Evolutionary conservation across 2,329 filamentous ascomycete species (phyloP).

Genomic region (Elsinoe necatrix): DNA sequence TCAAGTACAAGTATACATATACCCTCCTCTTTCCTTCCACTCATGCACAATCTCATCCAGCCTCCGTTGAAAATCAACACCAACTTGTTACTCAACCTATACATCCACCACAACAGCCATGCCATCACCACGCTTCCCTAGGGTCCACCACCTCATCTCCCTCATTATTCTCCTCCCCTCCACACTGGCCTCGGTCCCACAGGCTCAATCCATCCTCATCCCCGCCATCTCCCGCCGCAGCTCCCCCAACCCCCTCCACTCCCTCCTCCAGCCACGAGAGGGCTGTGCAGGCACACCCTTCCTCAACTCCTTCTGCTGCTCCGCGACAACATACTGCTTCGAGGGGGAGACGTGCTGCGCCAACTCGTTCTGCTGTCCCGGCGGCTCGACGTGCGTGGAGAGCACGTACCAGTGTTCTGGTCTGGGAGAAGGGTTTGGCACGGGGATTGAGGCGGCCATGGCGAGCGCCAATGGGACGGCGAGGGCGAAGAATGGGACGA

Average conservation of each 20-base stretch:
- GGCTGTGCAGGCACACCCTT: background rate
- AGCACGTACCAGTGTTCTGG: conserved; percentile 1
- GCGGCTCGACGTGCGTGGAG: background rate
- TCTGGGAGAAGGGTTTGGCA: background rate
- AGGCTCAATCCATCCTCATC: background rate
- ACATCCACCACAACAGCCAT: too few species aligned
- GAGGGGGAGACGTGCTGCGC: background rate
- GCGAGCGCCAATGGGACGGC: too few species aligned
- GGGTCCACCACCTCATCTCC: too few species aligned
- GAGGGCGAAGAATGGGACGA: too few species aligned
- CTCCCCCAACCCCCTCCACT: background rate
- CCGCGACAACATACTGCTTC: background rate
- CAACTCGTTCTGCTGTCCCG: conserved; percentile 5
- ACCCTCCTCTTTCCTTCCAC: too few species aligned
- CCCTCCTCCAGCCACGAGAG: background rate
- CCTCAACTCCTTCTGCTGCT: conserved; percentile 10
- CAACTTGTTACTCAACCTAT: too few species aligned
- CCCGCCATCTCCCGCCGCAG: background rate
- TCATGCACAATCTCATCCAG: too few species aligned
- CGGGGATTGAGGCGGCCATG: background rate
- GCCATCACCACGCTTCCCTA: too few species aligned
- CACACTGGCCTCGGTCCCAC: too few species aligned
- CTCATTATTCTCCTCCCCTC: too few species aligned
- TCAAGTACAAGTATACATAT: too few species aligned
- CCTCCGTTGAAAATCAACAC: too few species aligned